Conservation (phyloP, 2,329 filamentous ascomycete genomes). For the Didymella exigua region DNA sequence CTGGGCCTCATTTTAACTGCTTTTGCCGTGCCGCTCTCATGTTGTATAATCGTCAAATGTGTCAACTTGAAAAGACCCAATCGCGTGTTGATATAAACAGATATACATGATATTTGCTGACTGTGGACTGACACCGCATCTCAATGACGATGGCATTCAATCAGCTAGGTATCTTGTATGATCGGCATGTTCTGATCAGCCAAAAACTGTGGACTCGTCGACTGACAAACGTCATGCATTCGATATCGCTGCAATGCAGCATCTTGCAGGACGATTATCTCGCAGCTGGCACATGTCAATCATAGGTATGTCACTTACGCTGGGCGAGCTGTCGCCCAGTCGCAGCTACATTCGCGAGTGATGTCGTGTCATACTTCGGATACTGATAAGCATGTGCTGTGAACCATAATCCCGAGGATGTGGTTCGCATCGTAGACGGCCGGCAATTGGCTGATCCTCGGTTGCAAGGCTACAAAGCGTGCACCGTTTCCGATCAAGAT, state of each 20-base stretch:
- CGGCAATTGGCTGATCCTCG: constrained; percentile 35
- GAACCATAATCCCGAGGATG: constrained; percentile 29
- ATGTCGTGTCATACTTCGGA: constrained; percentile 20
- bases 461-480: constrained; percentile 39
- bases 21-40: constrained; percentile 30
- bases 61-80: not conserved
- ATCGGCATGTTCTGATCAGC: not conserved
- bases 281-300: constrained; percentile 7
- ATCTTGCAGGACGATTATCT: constrained; percentile 6
- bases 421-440: constrained; percentile 35
- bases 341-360: not conserved
- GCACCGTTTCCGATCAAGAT: constrained; percentile 23
- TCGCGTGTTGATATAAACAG: not conserved
- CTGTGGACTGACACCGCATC: not conserved
- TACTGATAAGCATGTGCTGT: constrained; percentile 43
- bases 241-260: not conserved
- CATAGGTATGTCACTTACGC: not conserved
- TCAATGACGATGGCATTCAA: not conserved
- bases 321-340: not conserved
- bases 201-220: not conserved
- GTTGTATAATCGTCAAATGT: constrained; percentile 11
- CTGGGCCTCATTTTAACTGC: constrained; percentile 19
- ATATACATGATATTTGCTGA: not conserved
- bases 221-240: not conserved
- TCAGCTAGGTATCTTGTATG: not conserved